Percentiles rank a stretch among this genome's conserved stretches.
phyloP scores from a whole-genome alignment of 2,329 filamentous ascomycete species.

The Colletotrichum simmondsii region DNA sequence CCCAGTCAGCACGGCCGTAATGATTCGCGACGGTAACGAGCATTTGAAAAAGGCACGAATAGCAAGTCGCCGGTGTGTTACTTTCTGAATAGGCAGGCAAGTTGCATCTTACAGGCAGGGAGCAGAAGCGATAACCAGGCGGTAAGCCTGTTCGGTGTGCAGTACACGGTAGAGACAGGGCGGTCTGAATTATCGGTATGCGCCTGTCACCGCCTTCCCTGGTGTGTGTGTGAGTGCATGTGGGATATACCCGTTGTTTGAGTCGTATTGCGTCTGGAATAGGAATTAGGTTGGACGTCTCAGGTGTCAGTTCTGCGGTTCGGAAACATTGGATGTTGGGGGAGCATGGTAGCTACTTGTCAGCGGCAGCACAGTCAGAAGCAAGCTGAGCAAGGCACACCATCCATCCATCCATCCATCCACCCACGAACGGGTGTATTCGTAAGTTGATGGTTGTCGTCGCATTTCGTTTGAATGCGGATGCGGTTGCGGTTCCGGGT shows the following conservation, averaged over 20 bases:
- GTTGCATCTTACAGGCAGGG: not conserved
- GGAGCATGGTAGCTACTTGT: conserved; percentile 7
- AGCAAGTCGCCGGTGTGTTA: not conserved
- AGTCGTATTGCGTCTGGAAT: conserved; percentile 15
- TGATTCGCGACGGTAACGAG: not conserved
- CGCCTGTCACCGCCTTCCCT: conserved; percentile 25
- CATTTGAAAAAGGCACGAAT: not conserved
- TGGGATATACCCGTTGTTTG: conserved; percentile 10
- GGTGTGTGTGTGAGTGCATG: conserved; percentile 4
- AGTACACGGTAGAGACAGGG: conserved; percentile 3
- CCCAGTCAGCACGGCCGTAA: conserved; percentile 15
- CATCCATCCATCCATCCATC: not conserved
- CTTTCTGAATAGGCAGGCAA: not conserved
- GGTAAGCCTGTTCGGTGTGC: conserved; percentile 2
- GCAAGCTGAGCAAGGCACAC: conserved; percentile 1
- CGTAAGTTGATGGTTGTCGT: conserved; percentile 1
- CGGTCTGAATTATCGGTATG: conserved; percentile 10
- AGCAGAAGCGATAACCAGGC: not conserved
- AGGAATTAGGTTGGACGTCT: conserved; percentile 17
- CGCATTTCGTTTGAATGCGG: conserved; percentile 13
- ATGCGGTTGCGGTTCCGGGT: not conserved
- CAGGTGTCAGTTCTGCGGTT: conserved; percentile 16
- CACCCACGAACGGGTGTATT: conserved; percentile 1
- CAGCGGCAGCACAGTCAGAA: conserved; percentile 11
- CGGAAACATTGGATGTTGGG: conserved; percentile 29